These are phyloP conservation scores for Parastagonospora nodorum DNA, from an alignment of 2,329 filamentous ascomycete species.

Conservation along the genomic window DNA sequence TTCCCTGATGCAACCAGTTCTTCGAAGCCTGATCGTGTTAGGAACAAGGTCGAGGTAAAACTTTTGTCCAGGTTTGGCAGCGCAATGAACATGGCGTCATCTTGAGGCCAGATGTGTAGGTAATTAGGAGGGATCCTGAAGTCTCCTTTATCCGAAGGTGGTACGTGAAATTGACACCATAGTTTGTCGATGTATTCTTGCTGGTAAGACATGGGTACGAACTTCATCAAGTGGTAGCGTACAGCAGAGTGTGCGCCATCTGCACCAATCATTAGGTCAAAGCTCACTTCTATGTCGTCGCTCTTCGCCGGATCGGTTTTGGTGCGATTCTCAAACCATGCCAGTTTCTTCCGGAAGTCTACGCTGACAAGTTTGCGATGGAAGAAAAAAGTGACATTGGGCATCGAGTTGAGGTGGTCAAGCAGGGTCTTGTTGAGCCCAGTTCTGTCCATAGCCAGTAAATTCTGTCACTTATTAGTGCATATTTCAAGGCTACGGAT, in stretches of 20 bases:
- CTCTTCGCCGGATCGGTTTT: constrained; percentile 30
- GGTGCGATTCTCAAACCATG: constrained; percentile 77
- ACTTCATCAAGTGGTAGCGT: constrained; percentile 96
- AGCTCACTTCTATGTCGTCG: constrained; percentile 77
- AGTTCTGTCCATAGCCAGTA: constrained; percentile 84
- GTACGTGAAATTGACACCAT: constrained; percentile 94
- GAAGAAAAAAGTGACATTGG: constrained; percentile 92
- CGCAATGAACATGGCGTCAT: constrained; percentile 97
- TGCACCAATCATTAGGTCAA: constrained; percentile 91
- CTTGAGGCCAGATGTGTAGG: constrained; percentile 95
- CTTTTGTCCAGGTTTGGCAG: constrained; percentile 87
- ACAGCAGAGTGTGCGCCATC: constrained; percentile 91
- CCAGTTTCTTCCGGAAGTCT: constrained; percentile 77
- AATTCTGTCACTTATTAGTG: constrained; percentile 61
- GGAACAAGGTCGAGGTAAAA: constrained; percentile 94
- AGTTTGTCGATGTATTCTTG: constrained; percentile 96
- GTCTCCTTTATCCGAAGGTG: constrained; percentile 55
- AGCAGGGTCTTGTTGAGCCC: constrained; percentile 82
- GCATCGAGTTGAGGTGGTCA: constrained; percentile 78
- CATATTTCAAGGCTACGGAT: background rate
- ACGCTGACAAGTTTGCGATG: constrained; percentile 91
- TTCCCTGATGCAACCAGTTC: constrained; percentile 66
- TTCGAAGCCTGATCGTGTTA: constrained; percentile 72
- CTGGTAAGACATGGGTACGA: constrained; percentile 82
- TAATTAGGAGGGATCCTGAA: constrained; percentile 91